Conservation (phyloP, 1,139 yeast species). For the Hansenula lynferdii region DNA sequence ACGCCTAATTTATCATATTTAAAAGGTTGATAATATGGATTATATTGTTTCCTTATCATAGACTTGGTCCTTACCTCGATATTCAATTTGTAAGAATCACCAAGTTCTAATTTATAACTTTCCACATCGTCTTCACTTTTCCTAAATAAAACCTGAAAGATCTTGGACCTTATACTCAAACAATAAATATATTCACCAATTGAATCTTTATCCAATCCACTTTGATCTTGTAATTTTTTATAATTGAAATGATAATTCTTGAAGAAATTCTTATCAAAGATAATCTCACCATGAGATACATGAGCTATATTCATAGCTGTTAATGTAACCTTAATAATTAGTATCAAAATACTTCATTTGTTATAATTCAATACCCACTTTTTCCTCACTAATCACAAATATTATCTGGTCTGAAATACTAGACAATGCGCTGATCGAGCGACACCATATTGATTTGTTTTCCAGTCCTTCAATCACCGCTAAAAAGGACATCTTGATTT, state of each 20-base stretch:
- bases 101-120: slow-evolving; percentile 28
- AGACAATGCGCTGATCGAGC: slow-evolving; percentile 35
- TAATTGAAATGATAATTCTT: slow-evolving; percentile 30
- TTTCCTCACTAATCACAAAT: slow-evolving; percentile 26
- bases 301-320: slow-evolving; percentile 38
- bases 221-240: slow-evolving; percentile 23
- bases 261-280: slow-evolving; percentile 33
- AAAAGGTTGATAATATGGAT: slow-evolving; percentile 46
- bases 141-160: slow-evolving; percentile 43
- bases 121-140: slow-evolving; percentile 42
- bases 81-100: slow-evolving; percentile 38
- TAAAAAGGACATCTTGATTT: slow-evolving; percentile 31
- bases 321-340: slow-evolving; percentile 22
- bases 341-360: too few relatives aligned
- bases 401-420: slow-evolving; percentile 37
- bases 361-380: too few relatives aligned
- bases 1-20: slow-evolving; percentile 32
- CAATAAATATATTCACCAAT: slow-evolving; percentile 29
- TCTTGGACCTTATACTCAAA: slow-evolving; percentile 42
- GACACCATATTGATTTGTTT: slow-evolving; percentile 37
- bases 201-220: slow-evolving; percentile 18
- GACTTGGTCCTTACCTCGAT: slow-evolving; percentile 40
- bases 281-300: slow-evolving; percentile 39
- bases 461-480: slow-evolving; percentile 36
- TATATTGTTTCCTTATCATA: slow-evolving; percentile 47